Evolutionary conservation across 1,284 basidiomycete species (phyloP), one percentile per base, ranked within the genome.

Genomic region (Athelia psychrophila): DNA sequence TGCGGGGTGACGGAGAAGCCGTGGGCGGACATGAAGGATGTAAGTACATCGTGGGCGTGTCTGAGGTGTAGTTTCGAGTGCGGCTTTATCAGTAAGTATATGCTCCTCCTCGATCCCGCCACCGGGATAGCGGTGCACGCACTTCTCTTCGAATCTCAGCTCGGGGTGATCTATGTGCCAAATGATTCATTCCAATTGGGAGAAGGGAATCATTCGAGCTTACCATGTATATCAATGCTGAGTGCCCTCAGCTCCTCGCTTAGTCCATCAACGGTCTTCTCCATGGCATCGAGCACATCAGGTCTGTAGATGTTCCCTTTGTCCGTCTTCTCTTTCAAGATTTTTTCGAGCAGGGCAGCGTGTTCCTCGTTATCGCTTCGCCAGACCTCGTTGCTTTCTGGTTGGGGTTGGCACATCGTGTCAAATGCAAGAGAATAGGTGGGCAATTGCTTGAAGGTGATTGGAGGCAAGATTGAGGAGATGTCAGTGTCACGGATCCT

Each of bases 221-320:
- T 57, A 83, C 85, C 77, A 59, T 87, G 86, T 19, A 91, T 88
- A 60, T 86, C 80, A 23, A 88, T 64, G 62, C 84, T 90, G 18
- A 91, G 67, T 44, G 65, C 65, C 47, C 84, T 71, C 52, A 91
- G 68, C 50, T 83, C 79, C 0, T 64, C 64, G 51, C 80, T 75
- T n/a, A 86, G 67, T 10, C 64, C 70, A 50, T 81, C 76, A 40
- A 91, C 75, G 47, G 72, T 77, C 18, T 66, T 64, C 51, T 84
- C 81, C 49, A 89, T 84, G 2, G 78, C 78, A 50, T 79, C 64
- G 23, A 84, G 65, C 3, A 76, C 62, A 15, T 76, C 74, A 0
- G 71, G 63, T 23, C n/a, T 23, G 25, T 46, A 46, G 10, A 46
- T 20, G 16, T 23, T 27, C 5, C 16, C 15, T 27, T 46, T 23